phyloP scores from a whole-genome alignment of 164 flowering plant genomes.

The Protea cynaroides region DNA sequence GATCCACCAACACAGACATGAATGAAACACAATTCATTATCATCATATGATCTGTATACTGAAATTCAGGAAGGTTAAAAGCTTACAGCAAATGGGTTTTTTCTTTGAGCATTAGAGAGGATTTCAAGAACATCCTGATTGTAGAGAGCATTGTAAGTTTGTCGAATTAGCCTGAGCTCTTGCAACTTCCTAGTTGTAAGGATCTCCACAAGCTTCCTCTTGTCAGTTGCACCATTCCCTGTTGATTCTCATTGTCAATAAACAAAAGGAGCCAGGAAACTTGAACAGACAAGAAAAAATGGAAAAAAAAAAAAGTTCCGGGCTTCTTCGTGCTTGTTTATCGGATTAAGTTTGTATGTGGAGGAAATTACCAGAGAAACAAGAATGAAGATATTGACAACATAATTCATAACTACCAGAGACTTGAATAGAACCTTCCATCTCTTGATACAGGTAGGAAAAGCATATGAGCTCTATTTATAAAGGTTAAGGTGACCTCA shows the following conservation, averaged over 20 bases:
- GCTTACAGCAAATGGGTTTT: conserved; percentile 23
- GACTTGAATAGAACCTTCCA: conserved; percentile 15
- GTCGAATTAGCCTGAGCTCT: conserved; percentile 23
- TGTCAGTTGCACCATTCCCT: conserved; percentile 17
- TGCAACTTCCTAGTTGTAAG: conserved; percentile 19
- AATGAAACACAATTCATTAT: neutral
- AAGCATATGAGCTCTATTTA: conserved; percentile 3
- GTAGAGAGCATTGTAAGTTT: conserved; percentile 21
- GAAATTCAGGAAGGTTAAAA: neutral
- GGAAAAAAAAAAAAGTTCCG: no score
- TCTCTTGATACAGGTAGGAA: neutral
- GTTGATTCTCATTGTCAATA: neutral
- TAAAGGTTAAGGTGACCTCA: conserved; percentile 5
- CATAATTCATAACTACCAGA: conserved; percentile 18
- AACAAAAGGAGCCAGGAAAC: no score
- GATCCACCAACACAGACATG: neutral
- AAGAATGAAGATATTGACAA: conserved; percentile 19
- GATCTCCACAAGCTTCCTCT: conserved; percentile 22
- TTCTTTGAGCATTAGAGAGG: conserved; percentile 14
- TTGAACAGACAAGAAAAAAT: no score
- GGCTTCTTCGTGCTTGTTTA: no score
- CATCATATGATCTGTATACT: no score
- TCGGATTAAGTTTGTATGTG: no score
- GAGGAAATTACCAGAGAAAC: conserved; percentile 30
- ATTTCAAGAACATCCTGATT: conserved; percentile 23